These are phyloP conservation scores for Cladorrhinum samala DNA, from an alignment of 495 filamentous ascomycete genomes.

Conservation along the genomic window DNA sequence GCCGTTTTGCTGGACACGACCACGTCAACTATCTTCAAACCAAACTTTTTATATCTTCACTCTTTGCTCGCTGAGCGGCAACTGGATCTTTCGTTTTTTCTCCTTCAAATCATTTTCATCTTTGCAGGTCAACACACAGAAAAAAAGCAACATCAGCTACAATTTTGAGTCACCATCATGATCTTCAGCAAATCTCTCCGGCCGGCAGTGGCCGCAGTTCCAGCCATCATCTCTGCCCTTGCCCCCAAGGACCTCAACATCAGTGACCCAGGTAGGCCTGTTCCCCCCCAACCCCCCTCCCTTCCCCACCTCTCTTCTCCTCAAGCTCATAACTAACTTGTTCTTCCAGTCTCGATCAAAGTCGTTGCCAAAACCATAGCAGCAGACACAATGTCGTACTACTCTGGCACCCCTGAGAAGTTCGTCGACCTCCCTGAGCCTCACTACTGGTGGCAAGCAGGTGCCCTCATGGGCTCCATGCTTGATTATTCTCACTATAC, in stretches of 20 bases:
- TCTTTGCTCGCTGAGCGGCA: conserved; percentile 26
- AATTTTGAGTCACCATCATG: conserved; percentile 9
- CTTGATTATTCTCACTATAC: conserved; percentile 85
- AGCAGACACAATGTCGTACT: conserved; percentile 53
- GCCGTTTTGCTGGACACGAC: too few species aligned
- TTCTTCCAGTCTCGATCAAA: conserved; percentile 43
- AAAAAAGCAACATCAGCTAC: neutral
- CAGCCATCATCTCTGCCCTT: conserved; percentile 25
- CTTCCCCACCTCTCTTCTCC: too few species aligned
- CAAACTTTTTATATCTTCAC: neutral
- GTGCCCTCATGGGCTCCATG: conserved; percentile 64
- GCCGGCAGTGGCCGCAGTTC: conserved; percentile 19
- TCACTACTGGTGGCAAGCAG: conserved; percentile 81
- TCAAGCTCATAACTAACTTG: too few species aligned
- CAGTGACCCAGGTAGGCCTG: conserved; percentile 29
- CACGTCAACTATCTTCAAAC: neutral
- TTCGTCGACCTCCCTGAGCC: conserved; percentile 61
- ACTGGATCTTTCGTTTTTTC: neutral
- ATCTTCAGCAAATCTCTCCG: conserved; percentile 30
- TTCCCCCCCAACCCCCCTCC: neutral
- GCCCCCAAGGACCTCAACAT: conserved; percentile 40
- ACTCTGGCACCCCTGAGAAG: conserved; percentile 55
- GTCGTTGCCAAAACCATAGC: conserved; percentile 45
- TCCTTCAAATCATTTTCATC: neutral
- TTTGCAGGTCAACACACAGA: neutral